Evolutionary conservation across 2,329 filamentous ascomycete genomes (phyloP), one percentile per base, ranked within the genome.

Genomic region (Penicillium sp.): DNA sequence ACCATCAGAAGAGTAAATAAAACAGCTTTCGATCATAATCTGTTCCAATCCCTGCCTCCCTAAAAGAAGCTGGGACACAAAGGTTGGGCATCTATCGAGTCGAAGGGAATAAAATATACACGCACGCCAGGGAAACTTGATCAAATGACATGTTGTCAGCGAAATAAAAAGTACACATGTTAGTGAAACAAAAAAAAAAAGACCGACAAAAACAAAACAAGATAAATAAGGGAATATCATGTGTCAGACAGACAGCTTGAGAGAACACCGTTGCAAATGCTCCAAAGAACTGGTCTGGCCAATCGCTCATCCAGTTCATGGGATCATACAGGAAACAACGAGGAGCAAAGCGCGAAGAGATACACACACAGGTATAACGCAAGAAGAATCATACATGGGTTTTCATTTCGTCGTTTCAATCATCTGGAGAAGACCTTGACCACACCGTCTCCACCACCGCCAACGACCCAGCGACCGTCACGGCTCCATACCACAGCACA

Each of bases 401-500:
- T 56, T 49, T 56, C 59, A 55, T 61, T 56, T 59, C 56, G 57
- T 62, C 60, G 47, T 61, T 45, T 52, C 57, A 57, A 59, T 73
- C 61, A 74, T 69, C 73, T 67, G 26, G 74, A 72, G 71, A 87
- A 97, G 53, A 97, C 92, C 79, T 97, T 97, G 58, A 97, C 93
- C 34, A 96, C 88, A 7, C 94, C 94, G 71, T 99, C 94, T 11
- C 94, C 94, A 38, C 94, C 94, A 35, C 89, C 93, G 65, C 91
- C 95, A 53, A 97, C 90, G 35, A 99, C 92, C 83, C 94, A 94
- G 62, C 91, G 84, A 32, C 93, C 92, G 69, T 99, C 94, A 66
- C 91, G 89, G 70, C 91, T 96, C 94, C 94, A 99, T 16, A 94
- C 90, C 4, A 96, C 93, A 14, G 88, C 84, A 74, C 93, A 97